These are phyloP conservation scores for Lolium perenne DNA, from an alignment of 176 grass and related monocot genomes.

Conservation along the genomic window DNA sequence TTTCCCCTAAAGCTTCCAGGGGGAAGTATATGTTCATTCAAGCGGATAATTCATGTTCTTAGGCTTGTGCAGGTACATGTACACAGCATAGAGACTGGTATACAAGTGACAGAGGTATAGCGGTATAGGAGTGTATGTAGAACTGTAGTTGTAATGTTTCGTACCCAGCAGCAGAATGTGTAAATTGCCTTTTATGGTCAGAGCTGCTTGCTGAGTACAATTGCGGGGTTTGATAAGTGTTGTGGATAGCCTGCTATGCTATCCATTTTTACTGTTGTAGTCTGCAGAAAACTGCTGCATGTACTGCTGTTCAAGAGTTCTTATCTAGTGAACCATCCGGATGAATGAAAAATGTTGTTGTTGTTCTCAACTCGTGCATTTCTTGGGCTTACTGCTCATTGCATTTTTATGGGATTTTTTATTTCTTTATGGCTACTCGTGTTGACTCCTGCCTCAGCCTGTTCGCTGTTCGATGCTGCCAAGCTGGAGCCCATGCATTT, in stretches of 20 bases:
- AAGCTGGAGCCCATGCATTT: neutral
- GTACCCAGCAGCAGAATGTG: slow-evolving; percentile 43
- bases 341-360: neutral
- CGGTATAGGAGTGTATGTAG: slow-evolving; percentile 49
- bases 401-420: neutral
- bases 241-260: neutral
- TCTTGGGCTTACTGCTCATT: neutral
- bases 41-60: slow-evolving; percentile 32
- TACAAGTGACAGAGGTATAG: slow-evolving; percentile 38
- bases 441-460: neutral
- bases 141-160: slow-evolving; percentile 47
- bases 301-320: slow-evolving; percentile 23
- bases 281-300: slow-evolving; percentile 22
- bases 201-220: slow-evolving; percentile 41
- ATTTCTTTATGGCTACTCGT: neutral
- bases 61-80: slow-evolving; percentile 55
- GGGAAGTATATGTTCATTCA: slow-evolving; percentile 30
- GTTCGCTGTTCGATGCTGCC: neutral
- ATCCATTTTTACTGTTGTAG: slow-evolving; percentile 47
- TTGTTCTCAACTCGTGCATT: neutral
- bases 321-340: neutral
- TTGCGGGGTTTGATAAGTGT: slow-evolving; percentile 2
- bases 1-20: slow-evolving; percentile 33
- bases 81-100: slow-evolving; percentile 55
- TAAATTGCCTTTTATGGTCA: slow-evolving; percentile 46